phyloP scores from a whole-genome alignment of 805 yeast species.

The Starmerella floris region DNA sequence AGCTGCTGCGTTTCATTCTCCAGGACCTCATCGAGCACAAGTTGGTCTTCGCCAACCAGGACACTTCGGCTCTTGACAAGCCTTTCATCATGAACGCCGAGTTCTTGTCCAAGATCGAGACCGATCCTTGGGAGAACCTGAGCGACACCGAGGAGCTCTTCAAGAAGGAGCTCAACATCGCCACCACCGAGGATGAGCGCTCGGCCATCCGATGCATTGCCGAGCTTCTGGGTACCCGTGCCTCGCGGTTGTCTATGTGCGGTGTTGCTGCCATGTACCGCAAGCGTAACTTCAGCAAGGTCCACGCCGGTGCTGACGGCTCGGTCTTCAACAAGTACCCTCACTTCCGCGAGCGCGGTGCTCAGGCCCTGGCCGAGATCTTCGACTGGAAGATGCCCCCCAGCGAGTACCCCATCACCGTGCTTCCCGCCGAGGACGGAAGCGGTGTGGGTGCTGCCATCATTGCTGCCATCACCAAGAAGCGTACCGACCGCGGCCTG shows the following conservation, averaged over 20 bases:
- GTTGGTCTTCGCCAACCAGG: slow-evolving; percentile 57
- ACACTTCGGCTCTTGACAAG: slow-evolving; percentile 44
- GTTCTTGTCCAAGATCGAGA: slow-evolving; percentile 73
- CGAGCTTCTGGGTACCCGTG: slow-evolving; percentile 79
- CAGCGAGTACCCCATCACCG: slow-evolving; percentile 62
- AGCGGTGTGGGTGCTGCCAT: slow-evolving; percentile 98
- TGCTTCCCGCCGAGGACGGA: slow-evolving; percentile 94
- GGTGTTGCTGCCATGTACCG: slow-evolving; percentile 90
- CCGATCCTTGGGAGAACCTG: slow-evolving; percentile 77
- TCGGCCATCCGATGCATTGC: slow-evolving; percentile 68
- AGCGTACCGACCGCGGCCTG: slow-evolving; percentile 54
- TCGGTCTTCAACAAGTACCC: slow-evolving; percentile 92
- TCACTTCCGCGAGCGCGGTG: slow-evolving; percentile 77
- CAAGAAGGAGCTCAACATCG: slow-evolving; percentile 42
- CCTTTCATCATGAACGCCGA: slow-evolving; percentile 79
- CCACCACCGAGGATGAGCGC: slow-evolving; percentile 65
- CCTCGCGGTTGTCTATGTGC: slow-evolving; percentile 84
- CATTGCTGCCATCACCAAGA: slow-evolving; percentile 86
- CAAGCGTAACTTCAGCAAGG: slow-evolving; percentile 56
- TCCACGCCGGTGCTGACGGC: slow-evolving; percentile 94
- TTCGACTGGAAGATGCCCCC: slow-evolving; percentile 56
- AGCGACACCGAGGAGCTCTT: slow-evolving; percentile 60
- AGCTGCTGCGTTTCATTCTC: slow-evolving; percentile 66
- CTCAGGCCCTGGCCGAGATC: slow-evolving; percentile 74
- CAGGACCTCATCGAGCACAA: slow-evolving; percentile 57